Evolutionary conservation across 768 basidiomycete genomes (phyloP).

Genomic region (Mycena albidolilacea): DNA sequence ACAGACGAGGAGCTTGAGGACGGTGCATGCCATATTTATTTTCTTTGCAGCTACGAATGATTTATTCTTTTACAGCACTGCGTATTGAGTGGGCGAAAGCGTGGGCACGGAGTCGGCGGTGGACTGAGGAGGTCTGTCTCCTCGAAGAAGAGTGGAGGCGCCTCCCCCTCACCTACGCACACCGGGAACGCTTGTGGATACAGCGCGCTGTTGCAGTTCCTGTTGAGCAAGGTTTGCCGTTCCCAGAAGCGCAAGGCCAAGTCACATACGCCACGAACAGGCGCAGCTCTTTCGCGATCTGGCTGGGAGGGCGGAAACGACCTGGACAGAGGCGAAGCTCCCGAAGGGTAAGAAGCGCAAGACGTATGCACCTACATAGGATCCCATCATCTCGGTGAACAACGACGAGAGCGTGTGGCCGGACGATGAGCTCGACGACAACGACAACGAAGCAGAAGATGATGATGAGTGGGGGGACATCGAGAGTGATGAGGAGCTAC

Average conservation of each 20-base stretch:
- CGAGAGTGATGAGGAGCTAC: too few relatives aligned
- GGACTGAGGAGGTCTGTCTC: constrained; percentile 16
- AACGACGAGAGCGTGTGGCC: too few relatives aligned
- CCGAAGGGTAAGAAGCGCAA: too few relatives aligned
- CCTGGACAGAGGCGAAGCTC: too few relatives aligned
- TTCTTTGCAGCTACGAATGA: neutral
- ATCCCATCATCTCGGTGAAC: too few relatives aligned
- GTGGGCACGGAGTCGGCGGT: constrained; percentile 15
- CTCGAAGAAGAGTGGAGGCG: constrained; percentile 39
- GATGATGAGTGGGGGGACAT: too few relatives aligned
- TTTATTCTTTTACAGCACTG: constrained; percentile 5
- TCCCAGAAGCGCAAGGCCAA: constrained; percentile 1
- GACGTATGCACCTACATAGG: too few relatives aligned
- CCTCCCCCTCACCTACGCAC: neutral
- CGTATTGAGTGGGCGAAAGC: constrained; percentile 33
- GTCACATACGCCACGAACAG: constrained; percentile 13
- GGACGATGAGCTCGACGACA: too few relatives aligned
- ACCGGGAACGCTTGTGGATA: neutral
- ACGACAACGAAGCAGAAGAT: too few relatives aligned
- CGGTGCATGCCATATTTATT: neutral
- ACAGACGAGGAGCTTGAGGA: constrained; percentile 9
- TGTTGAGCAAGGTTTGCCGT: neutral
- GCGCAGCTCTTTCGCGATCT: neutral
- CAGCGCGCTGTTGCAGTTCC: neutral
- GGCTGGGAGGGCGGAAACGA: too few relatives aligned